phyloP scores from a whole-genome alignment of 176 grass and related monocot genomes.

The Cymbopogon citratus region DNA sequence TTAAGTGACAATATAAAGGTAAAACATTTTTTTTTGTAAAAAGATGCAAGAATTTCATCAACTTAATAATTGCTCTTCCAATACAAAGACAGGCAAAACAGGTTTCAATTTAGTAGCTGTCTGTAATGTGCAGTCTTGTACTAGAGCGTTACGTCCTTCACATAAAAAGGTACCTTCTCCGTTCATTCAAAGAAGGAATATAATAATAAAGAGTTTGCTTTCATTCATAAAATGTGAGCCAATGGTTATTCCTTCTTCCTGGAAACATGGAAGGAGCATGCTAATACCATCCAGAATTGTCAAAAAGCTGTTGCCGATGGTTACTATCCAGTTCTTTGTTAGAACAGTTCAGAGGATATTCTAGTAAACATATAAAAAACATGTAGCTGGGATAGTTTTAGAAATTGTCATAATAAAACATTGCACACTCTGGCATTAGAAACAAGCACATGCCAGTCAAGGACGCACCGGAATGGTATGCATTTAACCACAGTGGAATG shows the following conservation, averaged over 20 bases:
- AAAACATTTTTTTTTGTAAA: background rate
- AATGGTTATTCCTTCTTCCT: background rate
- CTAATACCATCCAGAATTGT: background rate
- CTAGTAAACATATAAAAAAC: background rate
- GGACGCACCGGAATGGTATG: constrained; percentile 39
- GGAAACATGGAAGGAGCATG: background rate
- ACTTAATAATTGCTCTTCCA: background rate
- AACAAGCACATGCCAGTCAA: background rate
- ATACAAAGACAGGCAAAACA: background rate
- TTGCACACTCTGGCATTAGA: background rate
- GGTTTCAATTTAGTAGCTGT: background rate
- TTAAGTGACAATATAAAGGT: background rate
- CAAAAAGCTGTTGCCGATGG: background rate
- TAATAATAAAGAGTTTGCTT: background rate
- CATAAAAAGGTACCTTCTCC: background rate
- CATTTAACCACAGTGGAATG: constrained; percentile 66
- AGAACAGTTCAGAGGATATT: background rate
- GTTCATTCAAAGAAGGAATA: background rate
- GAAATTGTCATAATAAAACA: constrained; percentile 8
- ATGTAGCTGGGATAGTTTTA: background rate
- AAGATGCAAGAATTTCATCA: background rate
- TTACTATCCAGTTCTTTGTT: background rate
- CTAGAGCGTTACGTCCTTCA: background rate
- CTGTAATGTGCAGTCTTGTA: background rate
- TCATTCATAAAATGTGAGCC: background rate